phyloP scores from a whole-genome alignment of 78 protist genomes.

The Protostelium mycophagum region DNA sequence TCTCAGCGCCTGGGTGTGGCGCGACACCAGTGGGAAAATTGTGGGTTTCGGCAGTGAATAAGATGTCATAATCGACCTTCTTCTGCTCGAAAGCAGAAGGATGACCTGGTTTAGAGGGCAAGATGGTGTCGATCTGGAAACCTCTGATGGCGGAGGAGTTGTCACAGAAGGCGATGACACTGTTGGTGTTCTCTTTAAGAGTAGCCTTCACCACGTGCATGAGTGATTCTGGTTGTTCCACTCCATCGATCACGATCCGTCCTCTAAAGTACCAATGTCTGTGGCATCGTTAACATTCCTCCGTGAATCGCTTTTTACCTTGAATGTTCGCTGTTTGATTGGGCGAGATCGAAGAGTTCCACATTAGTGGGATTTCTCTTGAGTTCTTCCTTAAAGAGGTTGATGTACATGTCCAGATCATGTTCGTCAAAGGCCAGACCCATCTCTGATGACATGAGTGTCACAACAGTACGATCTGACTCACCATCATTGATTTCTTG shows the following conservation, averaged over 20 bases:
- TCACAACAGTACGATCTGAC: not conserved
- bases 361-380: constrained; percentile 84
- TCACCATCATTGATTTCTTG: constrained; percentile 23
- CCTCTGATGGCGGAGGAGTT: constrained; percentile 80
- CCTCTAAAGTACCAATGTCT: constrained; percentile 85
- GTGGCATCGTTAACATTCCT: not conserved
- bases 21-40: constrained; percentile 91
- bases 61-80: constrained; percentile 28
- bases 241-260: constrained; percentile 67
- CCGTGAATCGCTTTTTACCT: no score
- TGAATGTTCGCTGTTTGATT: constrained; percentile 64
- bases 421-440: constrained; percentile 83
- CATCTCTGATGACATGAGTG: constrained; percentile 20
- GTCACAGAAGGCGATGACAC: constrained; percentile 85
- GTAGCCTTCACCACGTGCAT: constrained; percentile 71
- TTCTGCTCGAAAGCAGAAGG: not conserved
- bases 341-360: constrained; percentile 87
- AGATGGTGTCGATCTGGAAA: not conserved
- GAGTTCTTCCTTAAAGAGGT: constrained; percentile 53
- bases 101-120: constrained; percentile 1
- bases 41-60: constrained; percentile 95
- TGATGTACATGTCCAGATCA: constrained; percentile 70
- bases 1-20: constrained; percentile 90
- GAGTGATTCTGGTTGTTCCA: constrained; percentile 40
- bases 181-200: constrained; percentile 33